Base-by-base conservation (phyloP, 2,329 filamentous ascomycete genomes). In the Ustulina deusta region DNA sequence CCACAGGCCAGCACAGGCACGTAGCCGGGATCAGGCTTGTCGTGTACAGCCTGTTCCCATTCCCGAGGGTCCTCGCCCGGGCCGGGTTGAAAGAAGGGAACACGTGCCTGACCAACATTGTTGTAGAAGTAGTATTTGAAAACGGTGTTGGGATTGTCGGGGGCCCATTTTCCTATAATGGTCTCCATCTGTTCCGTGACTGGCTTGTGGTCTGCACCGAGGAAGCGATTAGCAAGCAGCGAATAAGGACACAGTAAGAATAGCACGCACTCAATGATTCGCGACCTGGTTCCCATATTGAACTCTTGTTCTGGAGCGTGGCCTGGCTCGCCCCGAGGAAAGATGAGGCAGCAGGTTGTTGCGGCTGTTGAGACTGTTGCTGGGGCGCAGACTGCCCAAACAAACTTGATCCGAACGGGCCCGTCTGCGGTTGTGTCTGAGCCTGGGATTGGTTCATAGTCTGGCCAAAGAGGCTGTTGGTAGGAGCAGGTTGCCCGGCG, bases 71-170 rank as follows among this genome's bases (percentile, higher is more conserved):
- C 90, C 76, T 96, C 93, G 72, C 87, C 84, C 1, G 89, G 83
- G 17, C 87, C 84, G 1, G 91, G 91, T 71, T 90, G 87, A 79
- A 92, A 94, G 79, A 91, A 94, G 11, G 91, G 91, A n/a, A 91
- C 90, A 76, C 87, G 86, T 60, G 88, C 87, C 74, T 91, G 88
- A 70, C 91, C 90, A 70, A 94, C 92, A 72, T 92, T 89, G 81
- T 96, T 96, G 85, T 96, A 97, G 79, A 96, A 93, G 83, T 95
- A 95, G 76, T 92, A 85, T 79, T 93, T 91, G 82, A 96, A 93
- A 32, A 87, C 88, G 74, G 91, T 94, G 76, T 88, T 89, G 25
- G 88, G 85, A 77, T 85, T 87, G 29, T 84, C 80, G 0, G 91
- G 89, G 69, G 92, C 85, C 93, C 93, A 96, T 81, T 94, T 94